Base-by-base conservation (phyloP, 75 land plant genomes). In the Cunninghamia lanceolata region DNA sequence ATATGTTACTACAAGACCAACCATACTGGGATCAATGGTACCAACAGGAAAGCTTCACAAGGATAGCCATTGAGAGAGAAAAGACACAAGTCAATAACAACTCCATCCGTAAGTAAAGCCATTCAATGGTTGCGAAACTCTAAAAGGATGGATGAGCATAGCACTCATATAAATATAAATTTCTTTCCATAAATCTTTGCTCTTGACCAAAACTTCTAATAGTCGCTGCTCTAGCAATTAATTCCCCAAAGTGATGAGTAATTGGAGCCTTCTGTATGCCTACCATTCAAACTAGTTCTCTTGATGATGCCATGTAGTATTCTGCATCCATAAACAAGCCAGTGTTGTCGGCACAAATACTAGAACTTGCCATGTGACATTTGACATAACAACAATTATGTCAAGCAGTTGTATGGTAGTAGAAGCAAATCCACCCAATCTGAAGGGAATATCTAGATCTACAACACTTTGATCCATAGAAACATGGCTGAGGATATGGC, bases 91-190 rank as follows among this genome's bases (percentile, higher is more conserved):
- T 95, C 19, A 96, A 98, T 32, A 96, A 90, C 36, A 95, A 85
- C 86, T 98, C 99, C 99, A 98, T 98, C 54, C 99, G 96, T 66
- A 98, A 92, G 90, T 97, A 94, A 53, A 98, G 95, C 99, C 99
- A 98, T 88, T 98, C 99, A 86, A 96, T 95, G 70, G 99, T 94
- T 82, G 99, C 95, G 73, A 94, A 84, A 83, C 94, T 94, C 87
- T 89, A 89, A 88, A 98, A 98, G 88, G 87, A 93, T 46, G 99
- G 97, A 5, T 97, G 93, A 25, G 92, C 88, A 90, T 95, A 98
- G 75, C 92, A 89, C 88, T 98, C 99, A 90, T 91, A 95, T 43
- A 98, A 94, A 87, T 93, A 83, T 53, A 98, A 88, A 85, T 93
- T 98, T 53, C 92, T 94, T 87, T 95, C 94, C 93, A 94, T 92